Evolutionary conservation across 139 green algal species (phyloP).

Genomic region (Coelastrella sp.): DNA sequence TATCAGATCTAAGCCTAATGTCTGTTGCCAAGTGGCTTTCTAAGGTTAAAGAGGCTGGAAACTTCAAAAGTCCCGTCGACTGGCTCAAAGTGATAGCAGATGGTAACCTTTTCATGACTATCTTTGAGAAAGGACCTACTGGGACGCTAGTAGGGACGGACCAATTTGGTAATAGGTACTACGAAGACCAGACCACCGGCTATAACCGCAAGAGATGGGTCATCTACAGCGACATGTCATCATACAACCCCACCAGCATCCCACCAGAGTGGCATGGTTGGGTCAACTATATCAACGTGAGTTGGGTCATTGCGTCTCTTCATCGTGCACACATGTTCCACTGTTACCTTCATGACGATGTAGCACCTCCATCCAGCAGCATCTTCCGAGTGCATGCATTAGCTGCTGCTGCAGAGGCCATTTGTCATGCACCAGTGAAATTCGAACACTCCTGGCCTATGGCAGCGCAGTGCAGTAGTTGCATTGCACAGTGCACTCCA

Average conservation of each 20-base stretch:
- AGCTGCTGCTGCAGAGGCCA: neutral
- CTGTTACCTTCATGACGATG: neutral
- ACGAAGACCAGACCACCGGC: conserved; percentile 55
- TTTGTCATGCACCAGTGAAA: too few relatives aligned
- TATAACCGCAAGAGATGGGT: conserved; percentile 71
- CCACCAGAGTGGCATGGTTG: conserved; percentile 72
- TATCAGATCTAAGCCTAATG: neutral
- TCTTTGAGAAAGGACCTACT: conserved; percentile 52
- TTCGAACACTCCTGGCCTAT: too few relatives aligned
- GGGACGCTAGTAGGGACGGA: conserved; percentile 61
- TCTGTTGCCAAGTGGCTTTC: conserved; percentile 1
- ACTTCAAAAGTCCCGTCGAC: conserved; percentile 14
- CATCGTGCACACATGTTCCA: neutral
- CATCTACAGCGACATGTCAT: conserved; percentile 47
- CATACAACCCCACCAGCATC: conserved; percentile 58
- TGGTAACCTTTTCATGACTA: conserved; percentile 62
- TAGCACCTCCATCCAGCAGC: neutral
- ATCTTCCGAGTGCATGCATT: neutral
- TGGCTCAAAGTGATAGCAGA: conserved; percentile 47
- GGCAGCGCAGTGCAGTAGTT: too few relatives aligned
- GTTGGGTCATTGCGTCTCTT: neutral
- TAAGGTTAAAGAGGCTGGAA: neutral
- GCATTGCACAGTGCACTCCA: too few relatives aligned
- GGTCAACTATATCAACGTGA: conserved; percentile 66
- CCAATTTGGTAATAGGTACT: conserved; percentile 63